Conservation (phyloP, 176 grass and related monocot species). For the Ampelocalamus luodianensis region DNA sequence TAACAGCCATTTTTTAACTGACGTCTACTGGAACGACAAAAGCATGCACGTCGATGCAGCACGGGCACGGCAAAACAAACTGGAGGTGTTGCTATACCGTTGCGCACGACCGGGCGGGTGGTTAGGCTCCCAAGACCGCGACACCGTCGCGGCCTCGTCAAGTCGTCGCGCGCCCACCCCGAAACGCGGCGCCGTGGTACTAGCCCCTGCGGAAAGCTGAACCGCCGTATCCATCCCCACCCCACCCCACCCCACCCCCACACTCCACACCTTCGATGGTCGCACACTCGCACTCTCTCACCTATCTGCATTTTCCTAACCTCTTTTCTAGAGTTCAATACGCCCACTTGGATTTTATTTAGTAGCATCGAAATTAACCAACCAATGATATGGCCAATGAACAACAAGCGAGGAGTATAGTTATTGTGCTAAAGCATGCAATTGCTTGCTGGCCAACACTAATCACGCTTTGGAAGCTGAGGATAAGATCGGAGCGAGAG, state of each 20-base stretch:
- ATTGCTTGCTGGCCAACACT: conserved; percentile 27
- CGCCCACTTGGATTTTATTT: conserved; percentile 35
- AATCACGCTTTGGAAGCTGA: conserved; percentile 42
- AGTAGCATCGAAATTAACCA: not conserved
- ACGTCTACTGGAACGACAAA: not conserved
- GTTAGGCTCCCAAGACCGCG: conserved; percentile 18
- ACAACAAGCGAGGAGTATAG: too few relatives aligned
- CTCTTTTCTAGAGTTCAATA: not conserved
- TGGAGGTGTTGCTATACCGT: not conserved
- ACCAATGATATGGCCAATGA: not conserved
- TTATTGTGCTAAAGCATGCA: conserved; percentile 16
- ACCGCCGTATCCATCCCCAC: conserved; percentile 38
- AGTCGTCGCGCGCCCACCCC: conserved; percentile 10
- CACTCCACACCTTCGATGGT: not conserved
- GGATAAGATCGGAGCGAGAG: conserved; percentile 34
- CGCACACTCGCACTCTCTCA: not conserved
- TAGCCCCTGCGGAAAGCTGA: conserved; percentile 34
- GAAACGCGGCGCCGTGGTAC: conserved; percentile 47
- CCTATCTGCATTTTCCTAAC: not conserved
- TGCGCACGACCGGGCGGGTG: not conserved
- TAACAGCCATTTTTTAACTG: not conserved
- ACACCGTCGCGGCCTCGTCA: conserved; percentile 36
- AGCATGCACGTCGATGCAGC: not conserved
- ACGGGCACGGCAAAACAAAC: not conserved
- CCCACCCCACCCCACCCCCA: not conserved